Conservation (phyloP, 805 yeast species). For the Clavispora vitiphila region DNA sequence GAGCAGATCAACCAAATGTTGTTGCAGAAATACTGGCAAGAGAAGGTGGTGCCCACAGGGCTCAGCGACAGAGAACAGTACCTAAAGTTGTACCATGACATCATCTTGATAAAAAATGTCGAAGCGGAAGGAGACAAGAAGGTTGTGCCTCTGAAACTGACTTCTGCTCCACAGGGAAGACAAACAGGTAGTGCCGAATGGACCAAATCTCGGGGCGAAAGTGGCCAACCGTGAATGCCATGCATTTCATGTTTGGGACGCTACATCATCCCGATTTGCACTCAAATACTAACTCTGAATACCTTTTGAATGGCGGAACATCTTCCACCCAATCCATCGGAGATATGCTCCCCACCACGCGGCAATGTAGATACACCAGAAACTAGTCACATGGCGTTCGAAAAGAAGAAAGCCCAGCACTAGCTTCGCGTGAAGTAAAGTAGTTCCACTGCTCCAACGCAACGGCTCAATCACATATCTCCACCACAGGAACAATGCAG, state of each 20-base stretch:
- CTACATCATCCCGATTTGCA: too few species aligned
- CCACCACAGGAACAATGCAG: slow-evolving; percentile 35
- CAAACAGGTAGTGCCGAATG: slow-evolving; percentile 75
- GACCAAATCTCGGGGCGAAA: slow-evolving; percentile 75
- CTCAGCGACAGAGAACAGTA: slow-evolving; percentile 3
- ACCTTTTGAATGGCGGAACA: slow-evolving; percentile 76
- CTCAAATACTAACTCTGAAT: slow-evolving; percentile 20
- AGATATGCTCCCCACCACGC: slow-evolving; percentile 62
- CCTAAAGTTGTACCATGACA: slow-evolving; percentile 7
- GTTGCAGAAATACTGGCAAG: slow-evolving; percentile 8
- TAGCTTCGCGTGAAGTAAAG: slow-evolving; percentile 10
- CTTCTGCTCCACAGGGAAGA: slow-evolving; percentile 41
- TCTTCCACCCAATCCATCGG: slow-evolving; percentile 77
- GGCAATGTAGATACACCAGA: slow-evolving; percentile 38
- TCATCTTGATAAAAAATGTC: slow-evolving; percentile 10
- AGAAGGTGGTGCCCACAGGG: slow-evolving; percentile 1
- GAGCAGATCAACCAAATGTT: slow-evolving; percentile 6
- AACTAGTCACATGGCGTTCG: slow-evolving; percentile 28
- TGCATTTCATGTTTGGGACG: too few species aligned
- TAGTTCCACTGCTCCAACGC: slow-evolving; percentile 5
- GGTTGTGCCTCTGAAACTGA: background rate
- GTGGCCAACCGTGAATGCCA: slow-evolving; percentile 6
- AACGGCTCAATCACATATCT: slow-evolving; percentile 28
- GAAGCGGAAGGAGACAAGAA: background rate
- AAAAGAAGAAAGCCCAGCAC: slow-evolving; percentile 13